Evolutionary conservation across 1,284 basidiomycete genomes (phyloP).

Genomic region (Entoloma clypeatum): DNA sequence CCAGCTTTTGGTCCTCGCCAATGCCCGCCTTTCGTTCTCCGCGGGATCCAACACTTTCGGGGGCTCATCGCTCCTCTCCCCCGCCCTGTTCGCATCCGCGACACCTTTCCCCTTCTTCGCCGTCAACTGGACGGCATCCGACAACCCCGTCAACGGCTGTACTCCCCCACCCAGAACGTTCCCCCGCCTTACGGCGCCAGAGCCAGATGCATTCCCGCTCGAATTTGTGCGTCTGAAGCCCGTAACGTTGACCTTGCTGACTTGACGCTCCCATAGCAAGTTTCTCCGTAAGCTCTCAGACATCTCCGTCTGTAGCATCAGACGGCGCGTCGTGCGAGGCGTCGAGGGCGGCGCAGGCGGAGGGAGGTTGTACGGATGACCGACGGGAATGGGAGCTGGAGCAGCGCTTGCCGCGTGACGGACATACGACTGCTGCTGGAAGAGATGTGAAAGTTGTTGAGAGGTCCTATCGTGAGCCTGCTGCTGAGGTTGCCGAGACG

Average conservation of each 20-base stretch:
- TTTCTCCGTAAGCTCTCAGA: conserved; percentile 82
- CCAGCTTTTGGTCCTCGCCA: conserved; percentile 65
- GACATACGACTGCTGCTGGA: conserved; percentile 19
- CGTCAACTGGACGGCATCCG: conserved; percentile 36
- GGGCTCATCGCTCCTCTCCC: conserved; percentile 11
- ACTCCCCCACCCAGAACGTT: conserved; percentile 16
- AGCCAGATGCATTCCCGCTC: conserved; percentile 34
- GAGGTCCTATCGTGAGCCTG: no score
- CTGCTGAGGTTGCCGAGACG: conserved; percentile 17
- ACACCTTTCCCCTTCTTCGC: no score
- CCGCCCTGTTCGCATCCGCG: no score
- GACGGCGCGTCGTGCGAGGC: conserved; percentile 78
- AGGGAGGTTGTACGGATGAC: conserved; percentile 73
- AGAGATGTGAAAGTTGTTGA: conserved; percentile 18
- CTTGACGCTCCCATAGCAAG: conserved; percentile 80
- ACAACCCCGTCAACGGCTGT: conserved; percentile 26
- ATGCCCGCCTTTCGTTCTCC: conserved; percentile 29
- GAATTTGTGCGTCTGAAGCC: conserved; percentile 35
- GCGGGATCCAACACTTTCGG: conserved; percentile 37
- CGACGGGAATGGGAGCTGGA: conserved; percentile 54
- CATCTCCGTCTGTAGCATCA: conserved; percentile 83
- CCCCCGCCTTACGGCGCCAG: conserved; percentile 17
- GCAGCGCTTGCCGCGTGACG: conserved; percentile 19
- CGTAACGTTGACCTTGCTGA: conserved; percentile 49
- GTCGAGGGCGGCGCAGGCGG: conserved; percentile 68